Conservation (phyloP, 2,329 filamentous ascomycete species). For the Alternaria triticimaculans region DNA sequence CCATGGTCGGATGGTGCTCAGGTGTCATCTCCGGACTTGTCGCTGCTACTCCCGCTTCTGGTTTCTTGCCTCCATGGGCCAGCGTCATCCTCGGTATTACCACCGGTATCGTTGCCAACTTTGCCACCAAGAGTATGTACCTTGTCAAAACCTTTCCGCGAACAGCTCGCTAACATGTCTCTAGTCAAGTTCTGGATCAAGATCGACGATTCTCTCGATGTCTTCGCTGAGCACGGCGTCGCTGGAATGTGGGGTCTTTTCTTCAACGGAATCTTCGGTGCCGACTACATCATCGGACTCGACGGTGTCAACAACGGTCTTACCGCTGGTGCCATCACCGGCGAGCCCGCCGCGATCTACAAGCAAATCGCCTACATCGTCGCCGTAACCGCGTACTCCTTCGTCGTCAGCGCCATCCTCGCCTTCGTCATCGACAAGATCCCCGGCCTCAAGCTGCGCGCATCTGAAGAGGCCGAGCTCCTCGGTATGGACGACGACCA, state of each 20-base stretch:
- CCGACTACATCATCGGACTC: constrained; percentile 75
- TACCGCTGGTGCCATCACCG: constrained; percentile 70
- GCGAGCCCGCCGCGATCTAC: constrained; percentile 76
- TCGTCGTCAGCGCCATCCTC: constrained; percentile 74
- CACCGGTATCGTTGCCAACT: constrained; percentile 77
- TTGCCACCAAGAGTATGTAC: constrained; percentile 81
- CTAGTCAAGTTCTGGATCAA: constrained; percentile 75
- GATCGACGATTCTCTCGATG: constrained; percentile 86
- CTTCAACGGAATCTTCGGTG: constrained; percentile 78
- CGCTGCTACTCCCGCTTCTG: constrained; percentile 83
- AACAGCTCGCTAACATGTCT: constrained; percentile 25
- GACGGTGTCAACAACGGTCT: constrained; percentile 75
- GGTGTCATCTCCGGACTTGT: constrained; percentile 87
- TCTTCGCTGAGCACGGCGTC: constrained; percentile 88
- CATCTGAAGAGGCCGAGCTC: constrained; percentile 81
- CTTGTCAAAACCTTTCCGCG: neutral
- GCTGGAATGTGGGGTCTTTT: constrained; percentile 83
- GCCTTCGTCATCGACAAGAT: constrained; percentile 77
- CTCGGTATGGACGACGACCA: constrained; percentile 91
- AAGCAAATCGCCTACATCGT: constrained; percentile 80
- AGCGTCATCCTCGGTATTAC: constrained; percentile 66
- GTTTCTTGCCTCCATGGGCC: constrained; percentile 75
- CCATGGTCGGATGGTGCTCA: constrained; percentile 90
- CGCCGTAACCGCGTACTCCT: constrained; percentile 71
- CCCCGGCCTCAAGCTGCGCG: constrained; percentile 79